Conservation (phyloP, 2,329 filamentous ascomycete species). For the Neoscytalidium dimidiatum region DNA sequence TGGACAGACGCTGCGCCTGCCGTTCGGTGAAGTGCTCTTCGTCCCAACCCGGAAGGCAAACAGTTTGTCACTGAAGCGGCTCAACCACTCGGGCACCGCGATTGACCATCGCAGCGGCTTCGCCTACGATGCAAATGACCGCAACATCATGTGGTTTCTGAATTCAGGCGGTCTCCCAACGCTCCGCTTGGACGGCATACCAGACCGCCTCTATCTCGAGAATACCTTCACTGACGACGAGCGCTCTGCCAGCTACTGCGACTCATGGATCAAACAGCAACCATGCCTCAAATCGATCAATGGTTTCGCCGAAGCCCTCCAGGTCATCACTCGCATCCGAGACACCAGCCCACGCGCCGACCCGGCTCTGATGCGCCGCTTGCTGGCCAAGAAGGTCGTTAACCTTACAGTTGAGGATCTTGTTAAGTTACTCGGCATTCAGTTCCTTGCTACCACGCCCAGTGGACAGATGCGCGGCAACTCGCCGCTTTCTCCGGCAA, state of each 20-base stretch:
- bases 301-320: constrained; percentile 2
- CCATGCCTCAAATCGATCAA: neutral
- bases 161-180: constrained; percentile 6
- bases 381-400: constrained; percentile 9
- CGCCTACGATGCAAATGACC: neutral
- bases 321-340: neutral
- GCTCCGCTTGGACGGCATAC: constrained; percentile 2
- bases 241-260: neutral
- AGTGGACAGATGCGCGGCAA: neutral
- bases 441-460: neutral
- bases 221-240: constrained; percentile 4
- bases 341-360: constrained; percentile 1
- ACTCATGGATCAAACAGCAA: constrained; percentile 5
- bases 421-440: constrained; percentile 4
- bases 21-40: constrained; percentile 11
- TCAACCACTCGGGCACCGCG: constrained; percentile 8
- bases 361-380: neutral
- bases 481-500: neutral
- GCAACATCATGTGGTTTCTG: constrained; percentile 13
- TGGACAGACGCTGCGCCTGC: neutral
- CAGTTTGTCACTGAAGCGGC: constrained; percentile 10
- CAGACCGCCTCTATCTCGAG: constrained; percentile 5
- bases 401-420: constrained; percentile 7
- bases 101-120: constrained; percentile 11
- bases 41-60: constrained; percentile 5